phyloP scores from a whole-genome alignment of 768 basidiomycete genomes.

The Hirschioporus abietinus region DNA sequence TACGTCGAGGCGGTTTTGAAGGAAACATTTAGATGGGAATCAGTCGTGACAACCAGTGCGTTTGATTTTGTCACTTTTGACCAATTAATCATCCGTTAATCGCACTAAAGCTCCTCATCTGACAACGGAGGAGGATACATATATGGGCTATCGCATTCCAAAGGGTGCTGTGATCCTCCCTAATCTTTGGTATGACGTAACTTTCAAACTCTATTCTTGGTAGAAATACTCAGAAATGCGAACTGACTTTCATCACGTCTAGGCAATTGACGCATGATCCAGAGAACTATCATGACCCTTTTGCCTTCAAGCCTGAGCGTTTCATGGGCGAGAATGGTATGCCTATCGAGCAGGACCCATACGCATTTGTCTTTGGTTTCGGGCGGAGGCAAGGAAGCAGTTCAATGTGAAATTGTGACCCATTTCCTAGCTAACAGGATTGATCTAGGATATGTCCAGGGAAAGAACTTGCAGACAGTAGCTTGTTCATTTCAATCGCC shows the following conservation, averaged over 20 bases:
- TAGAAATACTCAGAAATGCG: neutral
- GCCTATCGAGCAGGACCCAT: neutral
- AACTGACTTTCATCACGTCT: neutral
- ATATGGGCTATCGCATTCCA: constrained; percentile 9
- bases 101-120: neutral
- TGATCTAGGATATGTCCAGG: neutral
- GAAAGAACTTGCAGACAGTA: neutral
- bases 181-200: constrained; percentile 9
- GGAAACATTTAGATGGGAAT: constrained; percentile 22
- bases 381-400: neutral
- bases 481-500: neutral
- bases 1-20: constrained; percentile 18
- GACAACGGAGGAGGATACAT: constrained; percentile 9
- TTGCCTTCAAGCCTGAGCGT: neutral
- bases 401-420: neutral
- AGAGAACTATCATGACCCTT: neutral
- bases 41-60: constrained; percentile 18
- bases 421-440: neutral
- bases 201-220: constrained; percentile 3
- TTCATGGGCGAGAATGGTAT: constrained; percentile 3
- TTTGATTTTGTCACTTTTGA: neutral
- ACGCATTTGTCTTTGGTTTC: neutral
- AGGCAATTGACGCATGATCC: constrained; percentile 16
- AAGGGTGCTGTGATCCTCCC: constrained; percentile 11
- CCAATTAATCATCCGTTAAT: neutral